Evolutionary conservation across 371 early-diverging fungal genomes (phyloP).

Genomic region (Rhizomucor pusillus): DNA sequence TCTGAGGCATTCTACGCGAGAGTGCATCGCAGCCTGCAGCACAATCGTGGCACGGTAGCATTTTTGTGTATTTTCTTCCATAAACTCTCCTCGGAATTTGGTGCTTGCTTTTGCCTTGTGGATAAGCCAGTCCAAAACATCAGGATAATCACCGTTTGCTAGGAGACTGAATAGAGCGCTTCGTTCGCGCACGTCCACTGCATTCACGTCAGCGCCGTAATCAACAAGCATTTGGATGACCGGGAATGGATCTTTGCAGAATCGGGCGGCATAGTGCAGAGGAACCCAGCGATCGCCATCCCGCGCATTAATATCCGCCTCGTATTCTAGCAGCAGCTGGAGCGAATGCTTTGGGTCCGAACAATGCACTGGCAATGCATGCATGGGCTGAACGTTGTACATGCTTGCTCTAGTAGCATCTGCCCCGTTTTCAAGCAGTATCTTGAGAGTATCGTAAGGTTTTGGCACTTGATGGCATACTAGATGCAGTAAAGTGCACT

Average conservation of each 20-base stretch:
- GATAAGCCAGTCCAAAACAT: conserved; percentile 11
- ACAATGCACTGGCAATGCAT: conserved; percentile 34
- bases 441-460: conserved; percentile 28
- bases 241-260: conserved; percentile 37
- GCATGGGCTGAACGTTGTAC: conserved; percentile 37
- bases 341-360: conserved; percentile 40
- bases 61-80: not conserved
- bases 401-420: conserved; percentile 43
- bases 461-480: conserved; percentile 32
- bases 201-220: conserved; percentile 52
- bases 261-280: conserved; percentile 66
- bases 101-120: conserved; percentile 4
- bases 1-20: conserved; percentile 8
- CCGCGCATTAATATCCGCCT: conserved; percentile 51
- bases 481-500: conserved; percentile 45
- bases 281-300: conserved; percentile 80
- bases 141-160: conserved; percentile 20
- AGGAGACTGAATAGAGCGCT: conserved; percentile 34
- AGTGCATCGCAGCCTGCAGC: conserved; percentile 11
- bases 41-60: conserved; percentile 5
- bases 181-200: conserved; percentile 27
- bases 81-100: not conserved
- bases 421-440: conserved; percentile 48
- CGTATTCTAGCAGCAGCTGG: conserved; percentile 23
- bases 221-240: conserved; percentile 21